Percentiles rank a stretch among this genome's conserved stretches.
Conservation (phyloP, 2,329 filamentous ascomycete genomes). For the Colletotrichum agaves region DNA sequence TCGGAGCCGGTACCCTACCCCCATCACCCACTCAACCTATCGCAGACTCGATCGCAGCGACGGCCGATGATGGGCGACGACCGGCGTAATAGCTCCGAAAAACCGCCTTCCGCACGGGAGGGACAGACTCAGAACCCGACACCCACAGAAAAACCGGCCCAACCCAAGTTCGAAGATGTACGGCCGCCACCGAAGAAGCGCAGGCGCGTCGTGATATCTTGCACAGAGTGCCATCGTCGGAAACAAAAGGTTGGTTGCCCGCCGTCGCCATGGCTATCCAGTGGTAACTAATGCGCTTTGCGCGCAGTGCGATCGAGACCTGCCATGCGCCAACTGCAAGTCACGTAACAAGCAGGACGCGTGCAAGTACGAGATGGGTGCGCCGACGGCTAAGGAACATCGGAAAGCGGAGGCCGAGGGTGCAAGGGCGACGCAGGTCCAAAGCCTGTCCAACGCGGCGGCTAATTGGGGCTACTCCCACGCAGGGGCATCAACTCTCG, state of each 20-base stretch:
- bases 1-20: not conserved
- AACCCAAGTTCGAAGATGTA: constrained; percentile 20
- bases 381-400: constrained; percentile 54
- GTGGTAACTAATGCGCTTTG: constrained; percentile 5
- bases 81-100: constrained; percentile 28
- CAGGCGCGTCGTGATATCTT: constrained; percentile 70
- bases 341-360: constrained; percentile 64
- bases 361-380: constrained; percentile 68
- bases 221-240: constrained; percentile 71
- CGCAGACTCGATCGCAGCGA: not conserved
- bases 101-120: constrained; percentile 19
- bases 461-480: constrained; percentile 66
- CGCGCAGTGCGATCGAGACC: constrained; percentile 66
- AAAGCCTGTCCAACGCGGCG: constrained; percentile 53
- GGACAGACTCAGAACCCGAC: constrained; percentile 15
- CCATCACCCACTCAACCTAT: not conserved
- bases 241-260: constrained; percentile 63
- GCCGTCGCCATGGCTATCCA: not conserved
- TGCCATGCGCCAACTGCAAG: constrained; percentile 69
- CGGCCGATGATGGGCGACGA: constrained; percentile 31
- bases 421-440: constrained; percentile 38
- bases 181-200: constrained; percentile 64
- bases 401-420: constrained; percentile 42
- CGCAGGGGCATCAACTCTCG: constrained; percentile 62
- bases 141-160: constrained; percentile 7